Evolutionary conservation across 2,329 filamentous ascomycete genomes (phyloP), one percentile per base, ranked within the genome.

Genomic region (Graphiopsis chlorocephala): DNA sequence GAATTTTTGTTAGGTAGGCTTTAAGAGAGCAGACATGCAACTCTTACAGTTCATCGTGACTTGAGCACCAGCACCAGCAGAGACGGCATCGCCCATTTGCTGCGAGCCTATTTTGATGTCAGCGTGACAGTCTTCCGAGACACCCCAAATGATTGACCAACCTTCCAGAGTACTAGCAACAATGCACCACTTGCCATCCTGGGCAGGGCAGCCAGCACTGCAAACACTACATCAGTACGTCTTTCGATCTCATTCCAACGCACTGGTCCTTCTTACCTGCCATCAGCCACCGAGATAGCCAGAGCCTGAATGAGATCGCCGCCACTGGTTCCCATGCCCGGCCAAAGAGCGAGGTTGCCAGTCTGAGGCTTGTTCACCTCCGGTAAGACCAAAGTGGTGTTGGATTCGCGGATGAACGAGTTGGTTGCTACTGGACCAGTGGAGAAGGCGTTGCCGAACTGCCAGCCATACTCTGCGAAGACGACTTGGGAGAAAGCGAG

Each of bases 301-400:
- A 83, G 80, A 4, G 79, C 80, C 73, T 83, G 80, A 64, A 83
- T 79, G 70, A 83, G 67, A 64, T 82, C 78, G 26, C 78, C 80
- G n/a, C 77, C 77, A 4, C 77, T 79, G 4, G 80, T 82, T 4
- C 80, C 80, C 80, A 82, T 82, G 14, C 81, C 81, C 17, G 82
- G 78, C 81, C 80, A 83, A 20, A 83, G 74, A 7, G 79, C 80
- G 23, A 77, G 68, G 62, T 77, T 74, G 31, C 79, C 78, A 5
- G 71, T 72, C 45, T 74, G 75, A 38, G 75, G 74, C 35, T 70
- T 76, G 1, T 81, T 80, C 1, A 71, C 68, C 0, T 75, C 70
- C 4, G 81, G 80, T 4, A 82, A 73, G 17, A 79, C 70, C 17
- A 83, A 74, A 6, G 80, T 83, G 1, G 80, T 78, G 17, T 74